A percentile compares a stretch with the other conserved stretches of the same genome.
Conservation (phyloP, 257 asterid genomes). For the Handroanthus guayacan region DNA sequence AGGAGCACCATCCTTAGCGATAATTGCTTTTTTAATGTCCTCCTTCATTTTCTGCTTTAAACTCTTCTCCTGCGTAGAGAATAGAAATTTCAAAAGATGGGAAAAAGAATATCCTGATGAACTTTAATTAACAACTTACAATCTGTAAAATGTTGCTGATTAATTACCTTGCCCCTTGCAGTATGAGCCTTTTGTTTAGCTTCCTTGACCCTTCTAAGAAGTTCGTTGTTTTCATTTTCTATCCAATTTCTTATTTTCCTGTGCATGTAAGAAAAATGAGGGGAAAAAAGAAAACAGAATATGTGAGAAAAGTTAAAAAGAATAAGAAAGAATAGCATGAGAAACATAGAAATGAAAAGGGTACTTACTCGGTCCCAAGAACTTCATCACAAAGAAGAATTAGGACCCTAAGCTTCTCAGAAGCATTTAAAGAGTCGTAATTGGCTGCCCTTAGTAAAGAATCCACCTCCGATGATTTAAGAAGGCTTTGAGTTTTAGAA, state of each 20-base stretch:
- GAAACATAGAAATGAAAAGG: conserved; percentile 19
- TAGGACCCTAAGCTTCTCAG: conserved; percentile 69
- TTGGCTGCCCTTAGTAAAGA: conserved; percentile 33
- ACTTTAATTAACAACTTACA: conserved; percentile 16
- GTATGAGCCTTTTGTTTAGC: conserved; percentile 57
- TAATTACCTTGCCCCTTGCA: conserved; percentile 66
- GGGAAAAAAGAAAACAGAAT: background rate
- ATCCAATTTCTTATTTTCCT: conserved; percentile 79
- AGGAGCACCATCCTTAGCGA: conserved; percentile 54
- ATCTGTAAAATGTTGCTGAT: background rate
- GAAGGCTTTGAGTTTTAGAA: conserved; percentile 52
- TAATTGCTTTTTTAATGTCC: conserved; percentile 58
- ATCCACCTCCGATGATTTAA: conserved; percentile 1
- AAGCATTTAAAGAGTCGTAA: conserved; percentile 61
- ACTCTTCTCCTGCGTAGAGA: conserved; percentile 60
- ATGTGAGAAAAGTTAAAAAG: too few species aligned
- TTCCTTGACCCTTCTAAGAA: conserved; percentile 60
- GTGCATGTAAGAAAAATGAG: conserved; percentile 7
- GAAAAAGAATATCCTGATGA: background rate
- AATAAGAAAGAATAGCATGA: background rate
- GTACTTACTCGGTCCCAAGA: conserved; percentile 71
- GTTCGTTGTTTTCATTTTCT: conserved; percentile 52
- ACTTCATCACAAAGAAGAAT: conserved; percentile 81
- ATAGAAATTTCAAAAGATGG: background rate
- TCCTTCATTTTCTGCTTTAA: conserved; percentile 68